Base-by-base conservation (phyloP, 345 rosid genomes). In the Citrus reticulata region DNA sequence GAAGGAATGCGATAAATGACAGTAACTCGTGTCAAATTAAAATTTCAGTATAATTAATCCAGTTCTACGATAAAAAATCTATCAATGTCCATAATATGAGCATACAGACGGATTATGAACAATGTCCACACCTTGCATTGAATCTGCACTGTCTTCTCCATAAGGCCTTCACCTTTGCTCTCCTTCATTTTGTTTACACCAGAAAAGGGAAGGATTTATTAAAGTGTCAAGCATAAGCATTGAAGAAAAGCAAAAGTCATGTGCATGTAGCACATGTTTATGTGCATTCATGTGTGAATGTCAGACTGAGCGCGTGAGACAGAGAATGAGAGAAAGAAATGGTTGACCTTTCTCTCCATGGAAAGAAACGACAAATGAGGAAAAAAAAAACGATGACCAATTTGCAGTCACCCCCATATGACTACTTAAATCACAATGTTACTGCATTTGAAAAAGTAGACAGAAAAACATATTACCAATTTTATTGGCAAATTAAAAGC, bases 61-160 rank as follows among this genome's bases (percentile, higher is more conserved):
- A 67, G 46, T 37, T 39, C 11, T 19, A 19, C 51, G 20, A 67
- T 67, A 67, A 34, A 22, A 34, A 37, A 20, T 67, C 29, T 37
- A n/a, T 67, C 71, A 67, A 67, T 3, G 29, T 1, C 51, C 46
- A 66, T 34, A 19, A 9, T 9, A 67, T 0, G 7, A 67, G 51
- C 71, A 67, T 17, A 30, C 42, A 39, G 70, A 76, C 14, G 10
- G 51, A 24, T 32, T 51, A 60, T 57, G 68, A 74, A 2, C 63
- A 76, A 7, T 14, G 49, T 35, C 69, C 78, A 25, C 72, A 83
- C 80, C 85, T 79, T 83, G 85, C 83, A 83, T 72, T 79, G 80
- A 76, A 68, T 60, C 75, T 58, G 58, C 51, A 20, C 68, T 7
- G 39, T 58, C 68, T 83, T 72, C 25, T 72, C 78, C 54, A 2